Conservation (phyloP, 1,284 basidiomycete species). For the Dichomitus squalens region DNA sequence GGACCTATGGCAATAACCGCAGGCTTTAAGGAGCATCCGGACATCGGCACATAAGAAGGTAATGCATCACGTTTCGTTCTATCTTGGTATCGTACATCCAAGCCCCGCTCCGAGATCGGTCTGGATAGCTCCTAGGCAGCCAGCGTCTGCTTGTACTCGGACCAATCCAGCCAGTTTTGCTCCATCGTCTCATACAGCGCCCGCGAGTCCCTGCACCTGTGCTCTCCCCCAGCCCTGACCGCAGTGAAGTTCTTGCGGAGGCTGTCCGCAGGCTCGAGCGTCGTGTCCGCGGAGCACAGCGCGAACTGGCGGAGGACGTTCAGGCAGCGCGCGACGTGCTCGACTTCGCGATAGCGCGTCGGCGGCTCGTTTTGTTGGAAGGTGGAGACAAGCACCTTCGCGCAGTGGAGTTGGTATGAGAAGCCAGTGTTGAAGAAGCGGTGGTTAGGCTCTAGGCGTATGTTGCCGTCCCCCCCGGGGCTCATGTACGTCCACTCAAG, state of each 20-base stretch:
- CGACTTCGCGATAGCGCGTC: slow-evolving; percentile 2
- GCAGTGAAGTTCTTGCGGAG: slow-evolving; percentile 18
- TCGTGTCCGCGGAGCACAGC: slow-evolving; percentile 37
- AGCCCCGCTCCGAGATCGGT: neutral
- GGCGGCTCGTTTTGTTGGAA: slow-evolving; percentile 16
- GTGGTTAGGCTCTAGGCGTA: slow-evolving; percentile 24
- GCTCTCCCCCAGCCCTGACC: slow-evolving; percentile 12
- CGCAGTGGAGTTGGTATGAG: slow-evolving; percentile 30
- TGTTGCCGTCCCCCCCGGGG: slow-evolving; percentile 24
- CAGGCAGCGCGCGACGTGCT: slow-evolving; percentile 21
- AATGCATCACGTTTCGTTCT: too few relatives aligned
- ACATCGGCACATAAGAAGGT: too few relatives aligned
- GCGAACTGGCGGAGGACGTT: slow-evolving; percentile 35
- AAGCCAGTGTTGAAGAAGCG: slow-evolving; percentile 27
- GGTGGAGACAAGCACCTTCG: slow-evolving; percentile 19
- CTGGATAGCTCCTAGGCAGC: neutral
- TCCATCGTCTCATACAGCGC: slow-evolving; percentile 20
- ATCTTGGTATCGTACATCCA: slow-evolving; percentile 5
- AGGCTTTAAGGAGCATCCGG: too few relatives aligned
- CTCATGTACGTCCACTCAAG: slow-evolving; percentile 24
- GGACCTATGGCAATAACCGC: too few relatives aligned
- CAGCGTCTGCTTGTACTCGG: slow-evolving; percentile 2
- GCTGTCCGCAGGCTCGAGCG: slow-evolving; percentile 33
- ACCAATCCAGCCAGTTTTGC: slow-evolving; percentile 23
- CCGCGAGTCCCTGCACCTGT: slow-evolving; percentile 16